Conservation (phyloP, 495 filamentous ascomycete genomes). For the Trichodelitschia bisporula region DNA sequence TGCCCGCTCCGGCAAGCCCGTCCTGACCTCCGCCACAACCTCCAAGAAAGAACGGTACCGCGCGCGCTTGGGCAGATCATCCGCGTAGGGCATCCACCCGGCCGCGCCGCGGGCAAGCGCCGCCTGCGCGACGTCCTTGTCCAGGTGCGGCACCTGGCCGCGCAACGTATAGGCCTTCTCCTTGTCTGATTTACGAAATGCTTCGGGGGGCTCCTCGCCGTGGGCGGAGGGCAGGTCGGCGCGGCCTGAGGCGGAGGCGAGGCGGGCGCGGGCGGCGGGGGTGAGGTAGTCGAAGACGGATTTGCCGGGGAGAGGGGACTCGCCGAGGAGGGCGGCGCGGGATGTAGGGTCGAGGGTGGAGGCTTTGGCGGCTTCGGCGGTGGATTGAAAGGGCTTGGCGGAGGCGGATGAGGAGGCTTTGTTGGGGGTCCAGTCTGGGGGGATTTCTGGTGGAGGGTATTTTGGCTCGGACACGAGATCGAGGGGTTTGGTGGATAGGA, state of each 20-base stretch:
- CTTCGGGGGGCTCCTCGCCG: slow-evolving; percentile 43
- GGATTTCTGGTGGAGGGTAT: slow-evolving; percentile 53
- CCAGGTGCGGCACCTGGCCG: slow-evolving; percentile 45
- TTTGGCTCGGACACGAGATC: slow-evolving; percentile 28
- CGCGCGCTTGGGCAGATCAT: slow-evolving; percentile 49
- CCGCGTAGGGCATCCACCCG: slow-evolving; percentile 65
- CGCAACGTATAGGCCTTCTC: slow-evolving; percentile 34
- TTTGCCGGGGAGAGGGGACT: slow-evolving; percentile 63
- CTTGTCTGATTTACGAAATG: slow-evolving; percentile 30
- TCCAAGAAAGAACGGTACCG: slow-evolving; percentile 69
- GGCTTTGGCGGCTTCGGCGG: slow-evolving; percentile 46
- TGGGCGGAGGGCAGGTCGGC: slow-evolving; percentile 50
- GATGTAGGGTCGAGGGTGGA: slow-evolving; percentile 56
- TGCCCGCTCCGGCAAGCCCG: slow-evolving; percentile 31
- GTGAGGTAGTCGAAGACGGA: slow-evolving; percentile 92
- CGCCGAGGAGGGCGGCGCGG: slow-evolving; percentile 61
- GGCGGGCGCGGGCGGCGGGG: slow-evolving; percentile 47
- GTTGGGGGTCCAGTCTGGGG: slow-evolving; percentile 49
- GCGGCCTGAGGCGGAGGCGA: slow-evolving; percentile 54
- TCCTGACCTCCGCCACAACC: slow-evolving; percentile 39
- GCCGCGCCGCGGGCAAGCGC: slow-evolving; percentile 49
- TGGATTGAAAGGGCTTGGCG: slow-evolving; percentile 29
- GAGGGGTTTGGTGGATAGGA: slow-evolving; percentile 34
- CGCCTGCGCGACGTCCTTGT: slow-evolving; percentile 44
- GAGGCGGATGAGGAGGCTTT: slow-evolving; percentile 20